These are phyloP conservation scores for Gossypium laxum DNA, from an alignment of 441 rosid genomes.

Conservation along the genomic window DNA sequence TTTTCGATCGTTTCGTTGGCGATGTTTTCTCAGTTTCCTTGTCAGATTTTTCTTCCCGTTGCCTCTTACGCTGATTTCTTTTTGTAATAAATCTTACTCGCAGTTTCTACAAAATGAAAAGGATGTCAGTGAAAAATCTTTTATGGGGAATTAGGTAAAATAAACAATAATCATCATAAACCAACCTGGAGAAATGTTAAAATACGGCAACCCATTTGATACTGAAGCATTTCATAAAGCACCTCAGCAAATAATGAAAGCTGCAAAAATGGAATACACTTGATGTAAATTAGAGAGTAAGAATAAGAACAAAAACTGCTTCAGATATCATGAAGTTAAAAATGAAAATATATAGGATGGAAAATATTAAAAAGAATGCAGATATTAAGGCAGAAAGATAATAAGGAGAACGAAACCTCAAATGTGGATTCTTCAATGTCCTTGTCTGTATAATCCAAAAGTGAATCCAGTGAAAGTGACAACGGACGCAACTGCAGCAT, in stretches of 20 bases:
- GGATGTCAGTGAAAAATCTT: conserved; percentile 11
- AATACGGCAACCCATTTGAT: conserved; percentile 83
- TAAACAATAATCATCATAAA: conserved; percentile 14
- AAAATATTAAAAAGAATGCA: background rate
- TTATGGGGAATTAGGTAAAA: conserved; percentile 9
- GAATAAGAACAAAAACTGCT: background rate
- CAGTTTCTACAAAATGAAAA: conserved; percentile 43
- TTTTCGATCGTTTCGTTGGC: conserved; percentile 47
- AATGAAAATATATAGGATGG: background rate
- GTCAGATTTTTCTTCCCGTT: conserved; percentile 40
- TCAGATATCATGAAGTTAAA: background rate
- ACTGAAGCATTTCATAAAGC: conserved; percentile 83
- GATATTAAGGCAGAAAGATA: conserved; percentile 11
- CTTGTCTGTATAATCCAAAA: conserved; percentile 80
- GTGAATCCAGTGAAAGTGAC: conserved; percentile 82
- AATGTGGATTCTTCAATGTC: conserved; percentile 80
- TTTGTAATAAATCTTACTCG: conserved; percentile 51
- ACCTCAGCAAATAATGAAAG: conserved; percentile 88
- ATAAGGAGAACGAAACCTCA: conserved; percentile 44
- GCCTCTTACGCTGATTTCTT: conserved; percentile 77
- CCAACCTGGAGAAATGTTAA: conserved; percentile 72
- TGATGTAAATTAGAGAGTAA: background rate
- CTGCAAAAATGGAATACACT: conserved; percentile 35
- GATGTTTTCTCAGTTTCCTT: conserved; percentile 38
- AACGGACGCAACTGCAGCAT: conserved; percentile 55